phyloP scores from a whole-genome alignment of 2,329 filamentous ascomycete genomes.

The Gaeumannomyces tritici region DNA sequence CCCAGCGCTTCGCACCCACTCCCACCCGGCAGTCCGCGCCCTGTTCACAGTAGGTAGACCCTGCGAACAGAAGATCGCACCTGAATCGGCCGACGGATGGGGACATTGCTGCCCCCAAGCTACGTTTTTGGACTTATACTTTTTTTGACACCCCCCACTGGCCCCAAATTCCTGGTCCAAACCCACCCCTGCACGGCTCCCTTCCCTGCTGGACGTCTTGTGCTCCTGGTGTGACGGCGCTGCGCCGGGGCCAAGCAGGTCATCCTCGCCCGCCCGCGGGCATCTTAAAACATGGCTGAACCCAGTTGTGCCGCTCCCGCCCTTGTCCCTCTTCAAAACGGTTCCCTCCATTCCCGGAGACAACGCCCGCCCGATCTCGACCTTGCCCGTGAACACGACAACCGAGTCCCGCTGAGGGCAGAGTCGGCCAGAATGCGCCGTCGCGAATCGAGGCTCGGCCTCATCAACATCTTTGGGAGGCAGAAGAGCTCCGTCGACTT shows the following conservation, averaged over 20 bases:
- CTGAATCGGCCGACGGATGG: not conserved
- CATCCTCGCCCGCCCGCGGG: not conserved
- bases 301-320: conserved; percentile 8
- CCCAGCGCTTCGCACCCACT: not conserved
- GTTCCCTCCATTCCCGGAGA: conserved; percentile 22
- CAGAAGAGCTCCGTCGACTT: conserved; percentile 26
- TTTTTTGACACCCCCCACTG: not conserved
- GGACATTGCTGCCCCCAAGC: not conserved
- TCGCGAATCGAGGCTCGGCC: conserved; percentile 41
- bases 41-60: too few relatives aligned
- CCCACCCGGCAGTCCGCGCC: not conserved
- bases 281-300: conserved; percentile 11
- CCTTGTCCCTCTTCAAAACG: conserved; percentile 13
- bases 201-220: not conserved
- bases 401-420: conserved; percentile 30
- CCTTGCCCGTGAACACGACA: conserved; percentile 18
- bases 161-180: not conserved
- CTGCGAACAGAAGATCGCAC: not conserved
- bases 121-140: not conserved
- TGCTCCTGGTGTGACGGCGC: not conserved
- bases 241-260: not conserved
- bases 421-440: conserved; percentile 27
- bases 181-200: not conserved
- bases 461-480: conserved; percentile 41
- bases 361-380: conserved; percentile 28